Conservation (phyloP, 2,329 filamentous ascomycete genomes). For the Fusarium nematophilum region DNA sequence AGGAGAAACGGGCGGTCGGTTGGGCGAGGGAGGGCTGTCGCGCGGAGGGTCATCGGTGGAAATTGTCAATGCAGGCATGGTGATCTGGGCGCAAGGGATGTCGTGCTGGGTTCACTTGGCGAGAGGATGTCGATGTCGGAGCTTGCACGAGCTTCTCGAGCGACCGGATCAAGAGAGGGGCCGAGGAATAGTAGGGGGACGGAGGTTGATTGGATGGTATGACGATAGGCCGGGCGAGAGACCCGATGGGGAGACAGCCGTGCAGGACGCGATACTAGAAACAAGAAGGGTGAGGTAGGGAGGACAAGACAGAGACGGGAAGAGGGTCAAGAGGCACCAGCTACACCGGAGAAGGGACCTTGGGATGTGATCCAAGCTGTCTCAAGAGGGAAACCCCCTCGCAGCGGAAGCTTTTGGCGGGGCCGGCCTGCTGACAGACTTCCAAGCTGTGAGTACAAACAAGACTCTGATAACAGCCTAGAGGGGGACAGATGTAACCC, state of each 20-base stretch:
- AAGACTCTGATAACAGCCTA: not conserved
- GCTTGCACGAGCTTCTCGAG: constrained; percentile 12
- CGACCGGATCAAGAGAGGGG: constrained; percentile 9
- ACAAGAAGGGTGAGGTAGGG: not conserved
- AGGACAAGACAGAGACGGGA: not conserved
- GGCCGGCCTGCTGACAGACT: constrained; percentile 1
- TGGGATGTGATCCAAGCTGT: constrained; percentile 7
- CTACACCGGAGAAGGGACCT: not conserved
- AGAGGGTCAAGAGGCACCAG: not conserved
- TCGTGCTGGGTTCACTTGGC: constrained; percentile 15
- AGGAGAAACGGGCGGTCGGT: constrained; percentile 64
- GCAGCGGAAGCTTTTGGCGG: constrained; percentile 17
- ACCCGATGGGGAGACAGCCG: constrained; percentile 16
- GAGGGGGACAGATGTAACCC: constrained; percentile 7
- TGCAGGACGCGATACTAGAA: constrained; percentile 1
- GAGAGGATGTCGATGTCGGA: not conserved
- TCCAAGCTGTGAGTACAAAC: not conserved
- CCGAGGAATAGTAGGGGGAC: constrained; percentile 29
- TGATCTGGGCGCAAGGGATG: constrained; percentile 18
- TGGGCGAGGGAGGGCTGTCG: constrained; percentile 57
- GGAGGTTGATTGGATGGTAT: constrained; percentile 8
- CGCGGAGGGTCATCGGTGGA: constrained; percentile 42
- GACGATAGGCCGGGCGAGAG: not conserved
- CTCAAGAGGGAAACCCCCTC: constrained; percentile 13
- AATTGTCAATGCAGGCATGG: constrained; percentile 49